Conservation (phyloP, 2,329 filamentous ascomycete species). For the Neopestalotiopsis rosae region DNA sequence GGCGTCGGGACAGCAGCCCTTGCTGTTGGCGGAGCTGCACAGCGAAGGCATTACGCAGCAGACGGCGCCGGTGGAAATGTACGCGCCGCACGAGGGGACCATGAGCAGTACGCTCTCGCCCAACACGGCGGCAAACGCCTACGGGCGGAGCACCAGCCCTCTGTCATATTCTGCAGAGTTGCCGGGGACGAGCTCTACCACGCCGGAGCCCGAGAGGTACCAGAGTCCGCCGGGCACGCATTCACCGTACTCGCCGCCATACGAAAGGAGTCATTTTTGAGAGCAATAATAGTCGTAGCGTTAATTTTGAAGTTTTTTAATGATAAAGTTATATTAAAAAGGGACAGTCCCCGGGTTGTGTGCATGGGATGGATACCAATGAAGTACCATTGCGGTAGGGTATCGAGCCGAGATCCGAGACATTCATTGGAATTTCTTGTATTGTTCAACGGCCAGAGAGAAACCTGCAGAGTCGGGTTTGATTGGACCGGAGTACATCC, state of each 20-base stretch:
- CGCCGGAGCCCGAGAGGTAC: neutral
- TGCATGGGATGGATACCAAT: too few species aligned
- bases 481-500: too few species aligned
- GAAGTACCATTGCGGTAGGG: neutral
- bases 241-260: slow-evolving; percentile 14
- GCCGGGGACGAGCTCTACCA: neutral
- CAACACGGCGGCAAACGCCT: neutral
- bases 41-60: neutral
- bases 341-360: too few species aligned
- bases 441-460: neutral
- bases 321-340: neutral
- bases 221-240: slow-evolving; percentile 4
- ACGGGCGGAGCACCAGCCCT: neutral
- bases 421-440: neutral
- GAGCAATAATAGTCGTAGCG: neutral
- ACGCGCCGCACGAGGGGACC: slow-evolving; percentile 1
- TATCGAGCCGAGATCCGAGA: neutral
- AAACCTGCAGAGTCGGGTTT: neutral
- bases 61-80: slow-evolving; percentile 17
- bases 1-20: slow-evolving; percentile 8
- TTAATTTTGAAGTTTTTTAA: neutral
- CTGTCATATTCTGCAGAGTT: neutral
- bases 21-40: slow-evolving; percentile 16
- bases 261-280: slow-evolving; percentile 14
- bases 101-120: neutral